Evolutionary conservation across 257 asterid genomes (phyloP), one percentile per base, ranked within the genome.

Genomic region (Ophiorrhiza pumila): DNA sequence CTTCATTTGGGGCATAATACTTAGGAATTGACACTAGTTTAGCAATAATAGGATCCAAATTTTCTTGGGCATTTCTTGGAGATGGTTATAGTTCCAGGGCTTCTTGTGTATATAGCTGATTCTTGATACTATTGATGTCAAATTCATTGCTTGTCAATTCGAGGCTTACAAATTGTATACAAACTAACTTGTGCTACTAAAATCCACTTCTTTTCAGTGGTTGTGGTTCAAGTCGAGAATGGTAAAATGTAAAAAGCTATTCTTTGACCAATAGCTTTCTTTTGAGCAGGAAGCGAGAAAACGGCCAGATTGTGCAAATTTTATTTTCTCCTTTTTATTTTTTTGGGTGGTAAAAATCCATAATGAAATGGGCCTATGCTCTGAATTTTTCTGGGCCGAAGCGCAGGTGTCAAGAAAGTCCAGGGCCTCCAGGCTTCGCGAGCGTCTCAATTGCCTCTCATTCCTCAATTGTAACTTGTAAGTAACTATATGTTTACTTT

Each of bases 21-120:
- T 71, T 73, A 80, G 80, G 52, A 75, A 37, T 72, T 45, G 79
- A 81, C 79, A 74, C 68, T 65, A 75, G 74, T 74, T 63, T 71
- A 74, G 82, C 81, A 75, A 80, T 84, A 84, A 86, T 45, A 77
- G 79, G 71, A 73, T 81, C 73, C 73, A 53, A 59, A 59, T 58
- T 59, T 78, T 32, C 49, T 78, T 35, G 72, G 46, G 57, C 77
- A 69, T 65, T 74, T 82, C 80, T 65, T 0, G 71, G 49, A 45
- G 55, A 72, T 71, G 76, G 76, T 74, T 52, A 22, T 69, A 22
- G 66, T 77, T 52, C 39, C 57, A 17, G 42, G 74, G 69, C 43
- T 71, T 71, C 75, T 63, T 76, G 83, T 86, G 84, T 80, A 80
- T 74, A 84, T 68, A 74, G 73, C 61, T 66, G 77, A 52, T 74